Evolutionary conservation across 139 green algal species (phyloP), one percentile per base, ranked within the genome.

Genomic region (Auxenochlorella protothecoides): DNA sequence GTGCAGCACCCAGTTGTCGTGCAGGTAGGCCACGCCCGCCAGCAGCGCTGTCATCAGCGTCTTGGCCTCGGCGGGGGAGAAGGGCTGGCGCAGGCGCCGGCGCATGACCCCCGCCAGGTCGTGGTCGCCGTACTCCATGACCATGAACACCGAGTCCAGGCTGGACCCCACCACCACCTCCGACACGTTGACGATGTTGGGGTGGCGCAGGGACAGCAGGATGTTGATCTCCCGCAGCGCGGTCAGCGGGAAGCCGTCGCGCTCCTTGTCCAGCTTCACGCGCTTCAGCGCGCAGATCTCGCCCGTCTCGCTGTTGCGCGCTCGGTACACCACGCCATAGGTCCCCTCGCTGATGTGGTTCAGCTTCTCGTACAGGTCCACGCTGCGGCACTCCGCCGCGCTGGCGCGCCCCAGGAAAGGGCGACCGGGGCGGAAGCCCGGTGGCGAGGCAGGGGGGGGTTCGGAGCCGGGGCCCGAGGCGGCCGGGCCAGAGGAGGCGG

Each of bases 81-180:
- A 94, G 8, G 81, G 80, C 70, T 83, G 70, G 53, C 75, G 78
- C 88, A 92, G 90, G n/a, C 68, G 65, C 12, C 80, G 67, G 56
- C 89, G 80, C 82, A 93, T 86, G 44, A 93, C 76, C 59, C 68
- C 51, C 27, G 2, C 3, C 12, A 99, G 84, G 77, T 99, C 95
- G 78, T 97, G 92, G 77, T 98, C 91, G 76, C 94, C 88, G 78
- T 92, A 97, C 80, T 99, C 95, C 92, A 99, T 98, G 0, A 97
- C 92, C 90, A 98, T 95, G 89, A 90, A 98, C 53, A 98, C 83
- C n/a, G 81, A 70, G 71, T 91, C 83, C 54, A 84, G 76, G 5
- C 54, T 66, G 53, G 69, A 60, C 6, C 85, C 83, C 54, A 83
- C 84, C 74, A 86, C 80, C 69, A 99, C 89, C 85, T 99, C 95